A percentile compares a stretch with the other conserved stretches of the same genome.
Evolutionary conservation across 192 early-diverging fungal genomes (phyloP).

Genomic region (Umbelopsis isabellina): DNA sequence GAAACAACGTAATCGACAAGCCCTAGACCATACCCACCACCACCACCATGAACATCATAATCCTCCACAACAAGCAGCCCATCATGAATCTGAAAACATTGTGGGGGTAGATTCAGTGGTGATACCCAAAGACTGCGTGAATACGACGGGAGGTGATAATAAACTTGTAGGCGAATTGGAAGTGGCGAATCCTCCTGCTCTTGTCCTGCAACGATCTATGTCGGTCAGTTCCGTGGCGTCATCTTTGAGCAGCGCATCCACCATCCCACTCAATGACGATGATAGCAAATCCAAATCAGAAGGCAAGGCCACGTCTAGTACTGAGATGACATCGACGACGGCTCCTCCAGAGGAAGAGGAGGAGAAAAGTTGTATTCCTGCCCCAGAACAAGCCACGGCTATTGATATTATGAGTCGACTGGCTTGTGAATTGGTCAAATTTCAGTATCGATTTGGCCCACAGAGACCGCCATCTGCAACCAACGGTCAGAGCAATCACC

Average conservation of each 20-base stretch:
- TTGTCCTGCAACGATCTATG: background rate
- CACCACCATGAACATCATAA: background rate
- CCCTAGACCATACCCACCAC: background rate
- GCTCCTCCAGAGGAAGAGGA: background rate
- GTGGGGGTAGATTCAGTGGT: background rate
- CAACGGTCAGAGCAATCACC: background rate
- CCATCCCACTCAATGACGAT: constrained; percentile 36
- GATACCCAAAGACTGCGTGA: background rate
- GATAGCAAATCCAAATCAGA: background rate
- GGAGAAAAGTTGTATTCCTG: constrained; percentile 8
- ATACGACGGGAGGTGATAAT: background rate
- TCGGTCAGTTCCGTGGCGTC: constrained; percentile 26
- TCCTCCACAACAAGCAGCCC: background rate
- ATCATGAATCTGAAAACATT: background rate
- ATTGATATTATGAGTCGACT: constrained; percentile 55
- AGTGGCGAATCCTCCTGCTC: background rate
- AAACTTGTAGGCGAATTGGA: constrained; percentile 7
- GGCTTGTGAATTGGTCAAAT: constrained; percentile 52
- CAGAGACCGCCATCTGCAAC: background rate
- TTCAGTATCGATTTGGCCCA: constrained; percentile 52
- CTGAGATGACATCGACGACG: too few species aligned
- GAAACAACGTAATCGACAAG: constrained; percentile 17
- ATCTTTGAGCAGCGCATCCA: constrained; percentile 37
- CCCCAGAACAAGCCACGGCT: constrained; percentile 25
- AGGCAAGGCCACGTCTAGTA: too few species aligned